phyloP scores from a whole-genome alignment of 208 protist genomes.

The Crithidia mellificae region DNA sequence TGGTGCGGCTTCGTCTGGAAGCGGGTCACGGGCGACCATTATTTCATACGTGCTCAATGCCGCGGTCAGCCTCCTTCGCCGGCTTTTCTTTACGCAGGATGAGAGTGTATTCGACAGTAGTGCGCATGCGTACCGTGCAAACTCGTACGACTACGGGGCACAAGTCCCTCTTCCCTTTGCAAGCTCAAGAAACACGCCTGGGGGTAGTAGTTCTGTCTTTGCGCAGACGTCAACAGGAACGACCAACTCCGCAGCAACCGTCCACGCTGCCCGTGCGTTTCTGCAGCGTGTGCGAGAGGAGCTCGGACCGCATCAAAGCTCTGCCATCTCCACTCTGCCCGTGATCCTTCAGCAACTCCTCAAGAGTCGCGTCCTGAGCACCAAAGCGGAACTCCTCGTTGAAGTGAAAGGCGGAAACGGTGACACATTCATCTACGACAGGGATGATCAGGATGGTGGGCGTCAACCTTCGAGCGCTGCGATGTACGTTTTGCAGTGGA shows the following conservation, averaged over 20 bases:
- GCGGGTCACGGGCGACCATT: neutral
- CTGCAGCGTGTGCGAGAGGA: slow-evolving; percentile 32
- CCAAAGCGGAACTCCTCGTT: slow-evolving; percentile 13
- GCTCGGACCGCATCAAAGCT: slow-evolving; percentile 36
- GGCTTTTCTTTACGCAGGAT: neutral
- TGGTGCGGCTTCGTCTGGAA: too few species aligned
- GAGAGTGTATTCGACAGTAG: neutral
- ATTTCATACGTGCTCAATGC: neutral
- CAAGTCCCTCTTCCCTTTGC: too few species aligned
- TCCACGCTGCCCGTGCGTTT: slow-evolving; percentile 16
- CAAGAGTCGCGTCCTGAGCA: slow-evolving; percentile 23
- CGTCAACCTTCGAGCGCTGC: neutral
- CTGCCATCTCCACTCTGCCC: slow-evolving; percentile 22
- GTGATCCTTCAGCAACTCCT: slow-evolving; percentile 30
- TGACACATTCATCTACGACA: too few species aligned
- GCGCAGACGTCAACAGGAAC: neutral
- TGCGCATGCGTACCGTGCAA: neutral
- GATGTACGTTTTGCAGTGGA: slow-evolving; percentile 26
- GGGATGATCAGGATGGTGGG: neutral
- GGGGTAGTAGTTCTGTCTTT: too few species aligned
- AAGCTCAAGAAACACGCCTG: too few species aligned
- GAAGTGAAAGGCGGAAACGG: neutral
- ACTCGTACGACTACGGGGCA: too few species aligned
- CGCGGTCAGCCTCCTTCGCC: neutral
- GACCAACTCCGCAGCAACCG: neutral